These are phyloP conservation scores for Cucurbita pepo DNA, from an alignment of 306 rosid genomes.

Conservation along the genomic window DNA sequence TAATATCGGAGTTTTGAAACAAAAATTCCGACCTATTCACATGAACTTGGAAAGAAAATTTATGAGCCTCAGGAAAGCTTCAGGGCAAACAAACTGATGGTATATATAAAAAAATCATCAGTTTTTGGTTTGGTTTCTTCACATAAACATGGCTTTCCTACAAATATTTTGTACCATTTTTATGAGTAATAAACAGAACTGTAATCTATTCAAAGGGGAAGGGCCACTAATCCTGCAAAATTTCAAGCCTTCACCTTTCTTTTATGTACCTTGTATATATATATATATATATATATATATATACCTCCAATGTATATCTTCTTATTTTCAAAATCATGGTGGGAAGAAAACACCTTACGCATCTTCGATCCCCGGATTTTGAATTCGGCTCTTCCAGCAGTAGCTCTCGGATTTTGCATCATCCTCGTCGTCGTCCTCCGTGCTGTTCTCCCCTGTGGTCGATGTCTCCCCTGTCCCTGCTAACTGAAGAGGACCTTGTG, in stretches of 20 bases:
- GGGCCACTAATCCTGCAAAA: too few relatives aligned
- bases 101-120: not conserved
- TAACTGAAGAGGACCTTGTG: constrained; percentile 86
- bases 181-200: constrained; percentile 9
- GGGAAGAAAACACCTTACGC: constrained; percentile 35
- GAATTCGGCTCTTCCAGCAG: constrained; percentile 53
- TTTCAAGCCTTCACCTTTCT: too few relatives aligned
- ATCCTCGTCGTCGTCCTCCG: constrained; percentile 73
- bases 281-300: too few relatives aligned
- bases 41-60: not conserved
- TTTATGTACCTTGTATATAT: too few relatives aligned
- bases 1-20: too few relatives aligned
- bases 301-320: not conserved
- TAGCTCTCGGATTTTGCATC: constrained; percentile 68
- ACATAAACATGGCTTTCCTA: constrained; percentile 14
- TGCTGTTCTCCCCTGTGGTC: constrained; percentile 31
- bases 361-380: constrained; percentile 38
- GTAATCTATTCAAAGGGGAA: constrained; percentile 13
- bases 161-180: constrained; percentile 19
- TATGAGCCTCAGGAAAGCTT: not conserved
- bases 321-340: constrained; percentile 52
- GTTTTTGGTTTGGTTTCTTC: not conserved
- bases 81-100: not conserved
- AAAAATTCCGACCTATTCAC: too few relatives aligned
- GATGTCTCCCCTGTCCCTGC: constrained; percentile 21